Evolutionary conservation across 2,329 filamentous ascomycete species (phyloP), one percentile per base, ranked within the genome.

Genomic region (Cryphonectria parasitica): DNA sequence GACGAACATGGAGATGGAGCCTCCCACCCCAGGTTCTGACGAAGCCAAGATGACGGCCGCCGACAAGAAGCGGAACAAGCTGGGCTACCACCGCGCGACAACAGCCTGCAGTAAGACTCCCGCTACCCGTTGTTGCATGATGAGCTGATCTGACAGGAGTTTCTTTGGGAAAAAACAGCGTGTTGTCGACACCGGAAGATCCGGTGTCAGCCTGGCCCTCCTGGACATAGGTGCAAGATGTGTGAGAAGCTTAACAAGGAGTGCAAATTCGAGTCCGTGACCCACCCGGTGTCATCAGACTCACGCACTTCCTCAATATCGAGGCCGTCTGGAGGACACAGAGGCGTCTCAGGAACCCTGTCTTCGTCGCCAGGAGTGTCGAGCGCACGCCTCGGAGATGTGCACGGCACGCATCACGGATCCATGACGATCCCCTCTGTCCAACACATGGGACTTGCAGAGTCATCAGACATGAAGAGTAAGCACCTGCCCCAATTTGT

Each of bases 141-240:
- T 54, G 39, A 64, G 56, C 67, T 67, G 63, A 70, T 56, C 66
- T 74, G 64, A 63, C 64, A 62, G 17, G 41, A 45, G 65, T 62
- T 62, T 17, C 54, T 66, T 64, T 36, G 36, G 25, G 11, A 62
- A 67, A 49, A 7, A 6, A 63, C 11, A 98, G 95, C 92, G 69
- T 94, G 98, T 79, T 98, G 95, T 79, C 92, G 95, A 77, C 88
- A 93, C 78, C 91, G 95, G 75, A 98, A 98, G 82, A 98, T 98
- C 73, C 88, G 95, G 81, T 98, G 95, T 80, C 87, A 93, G 60
- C 89, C 92, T 11, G 86, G 89, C 64, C 89, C 90, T 74, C 93
- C 97, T 75, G 79, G 86, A 13, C 89, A 93, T 77, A 90, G 94
- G 74, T 98, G 95, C 82, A 89, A 92, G 74, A 97, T 97, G 83